These are phyloP conservation scores for Persicaria maculosa DNA, from an alignment of 148 eudicot species.

Conservation along the genomic window DNA sequence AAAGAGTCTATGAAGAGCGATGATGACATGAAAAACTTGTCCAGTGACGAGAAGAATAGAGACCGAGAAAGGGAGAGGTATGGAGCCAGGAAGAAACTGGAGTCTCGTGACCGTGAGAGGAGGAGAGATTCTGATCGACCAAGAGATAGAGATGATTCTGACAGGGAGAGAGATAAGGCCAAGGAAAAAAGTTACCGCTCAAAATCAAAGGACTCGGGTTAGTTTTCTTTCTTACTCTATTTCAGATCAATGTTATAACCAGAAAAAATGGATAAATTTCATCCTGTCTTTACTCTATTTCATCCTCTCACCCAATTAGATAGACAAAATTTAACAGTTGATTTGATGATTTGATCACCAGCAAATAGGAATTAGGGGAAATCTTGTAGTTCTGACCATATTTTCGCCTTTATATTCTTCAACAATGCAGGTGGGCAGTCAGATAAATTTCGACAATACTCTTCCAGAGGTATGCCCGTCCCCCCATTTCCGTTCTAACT, in stretches of 20 bases:
- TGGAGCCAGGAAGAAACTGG: constrained; percentile 40
- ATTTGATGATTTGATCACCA: not conserved
- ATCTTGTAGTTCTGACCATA: not conserved
- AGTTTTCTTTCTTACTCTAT: constrained; percentile 8
- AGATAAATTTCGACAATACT: constrained; percentile 63
- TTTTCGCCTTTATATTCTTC: not conserved
- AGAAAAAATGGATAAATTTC: not conserved
- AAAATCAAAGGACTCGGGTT: constrained; percentile 57
- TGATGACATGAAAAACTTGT: constrained; percentile 38
- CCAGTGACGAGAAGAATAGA: constrained; percentile 37
- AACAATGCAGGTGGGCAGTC: constrained; percentile 46
- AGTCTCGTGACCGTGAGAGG: constrained; percentile 39
- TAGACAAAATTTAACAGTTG: too few relatives aligned
- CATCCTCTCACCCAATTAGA: too few relatives aligned
- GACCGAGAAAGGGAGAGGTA: constrained; percentile 21
- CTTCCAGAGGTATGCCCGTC: constrained; percentile 58
- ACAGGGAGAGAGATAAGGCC: constrained; percentile 57
- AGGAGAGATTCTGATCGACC: constrained; percentile 84
- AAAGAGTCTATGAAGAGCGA: constrained; percentile 67
- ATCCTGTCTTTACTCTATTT: too few relatives aligned
- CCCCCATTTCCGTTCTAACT: not conserved
- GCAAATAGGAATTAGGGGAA: not conserved
- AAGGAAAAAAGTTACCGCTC: constrained; percentile 62
- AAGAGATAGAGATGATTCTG: constrained; percentile 58
- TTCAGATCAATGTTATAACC: not conserved